Percentiles rank a stretch among this genome's conserved stretches.
Evolutionary conservation across 179 eudicot species (phyloP).

Genomic region (Pouteria campechiana): DNA sequence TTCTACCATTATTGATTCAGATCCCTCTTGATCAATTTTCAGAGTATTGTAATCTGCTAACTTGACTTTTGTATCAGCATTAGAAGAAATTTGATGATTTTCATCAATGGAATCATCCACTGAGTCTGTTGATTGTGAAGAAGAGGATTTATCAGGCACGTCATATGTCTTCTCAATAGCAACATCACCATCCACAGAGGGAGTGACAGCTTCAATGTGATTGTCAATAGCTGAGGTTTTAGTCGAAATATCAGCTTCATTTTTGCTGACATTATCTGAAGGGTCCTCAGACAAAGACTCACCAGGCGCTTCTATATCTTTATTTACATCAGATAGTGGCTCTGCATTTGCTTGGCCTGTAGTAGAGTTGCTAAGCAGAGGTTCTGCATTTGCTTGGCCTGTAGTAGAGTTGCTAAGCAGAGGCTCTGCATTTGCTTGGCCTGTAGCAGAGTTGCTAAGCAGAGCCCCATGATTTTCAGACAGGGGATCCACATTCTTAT

Average conservation of each 20-base stretch:
- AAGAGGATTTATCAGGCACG: conserved; percentile 13
- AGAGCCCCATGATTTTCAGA: conserved; percentile 15
- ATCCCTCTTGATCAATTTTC: conserved; percentile 22
- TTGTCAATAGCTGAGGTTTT: conserved; percentile 14
- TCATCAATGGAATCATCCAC: conserved; percentile 27
- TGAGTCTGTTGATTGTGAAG: conserved; percentile 13
- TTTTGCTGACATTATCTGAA: conserved; percentile 23
- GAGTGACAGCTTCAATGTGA: conserved; percentile 14
- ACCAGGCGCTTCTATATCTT: conserved; percentile 13
- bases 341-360: conserved; percentile 20
- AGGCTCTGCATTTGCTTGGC: conserved; percentile 27
- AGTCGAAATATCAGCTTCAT: conserved; percentile 19
- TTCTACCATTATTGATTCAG: conserved; percentile 22
- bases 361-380: no score
- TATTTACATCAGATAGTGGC: conserved; percentile 22
- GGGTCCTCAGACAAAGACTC: conserved; percentile 23
- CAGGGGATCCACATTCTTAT: conserved; percentile 22
- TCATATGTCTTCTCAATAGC: conserved; percentile 14
- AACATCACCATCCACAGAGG: conserved; percentile 30
- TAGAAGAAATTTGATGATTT: conserved; percentile 28
- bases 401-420: no score
- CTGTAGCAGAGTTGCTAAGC: conserved; percentile 18
- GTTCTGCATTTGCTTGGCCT: conserved; percentile 25
- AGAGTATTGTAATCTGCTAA: conserved; percentile 24
- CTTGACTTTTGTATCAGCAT: conserved; percentile 20